Base-by-base conservation (phyloP, 139 green algal genomes). In the Gonium pectorale region DNA sequence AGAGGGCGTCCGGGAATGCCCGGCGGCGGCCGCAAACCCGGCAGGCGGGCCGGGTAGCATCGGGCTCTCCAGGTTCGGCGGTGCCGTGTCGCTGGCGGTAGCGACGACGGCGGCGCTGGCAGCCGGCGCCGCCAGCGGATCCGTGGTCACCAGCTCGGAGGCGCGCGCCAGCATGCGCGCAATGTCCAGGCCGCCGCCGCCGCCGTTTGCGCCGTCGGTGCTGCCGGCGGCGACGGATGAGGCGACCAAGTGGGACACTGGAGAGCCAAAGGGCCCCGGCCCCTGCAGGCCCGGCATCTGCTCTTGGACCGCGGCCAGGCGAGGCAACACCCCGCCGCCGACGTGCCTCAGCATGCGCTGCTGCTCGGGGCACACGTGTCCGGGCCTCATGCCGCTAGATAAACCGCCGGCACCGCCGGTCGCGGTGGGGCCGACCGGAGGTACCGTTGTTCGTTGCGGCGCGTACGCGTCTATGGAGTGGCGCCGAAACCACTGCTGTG, bases 91-190 rank as follows among this genome's bases (percentile, higher is more conserved):
- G 59, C 26, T 19, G 21, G 26, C 3, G 59, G 11, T 27, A 37
- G 11, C 59, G 19, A 13, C 19, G 59, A 3, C 29, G 59, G 11
- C 59, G 59, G 3, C 17, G 29, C 31, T 41, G 71, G 8, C 49
- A 46, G 51, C 51, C 51, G 51, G 7, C 5, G 51, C 21, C 51
- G 51, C 21, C 5, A 22, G 7, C 51, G 5, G 51, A 19, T 19
- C 31, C 19, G 38, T 21, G 37, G 21, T 33, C 21, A 66, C 71
- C 35, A 79, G 71, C 71, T 79, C 71, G 15, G 71, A 79, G 11
- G 71, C 71, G 31, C 71, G 71, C 3, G 71, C 71, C 13, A 79
- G 49, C 71, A 79, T 79, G 13, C 44, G 46, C 5, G 31, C 71
- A 27, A 79, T 79, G 49, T 79, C 71, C 71, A 79, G 11, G 22